phyloP scores from a whole-genome alignment of 805 yeast species.

The Debaryomyces hansenii region DNA sequence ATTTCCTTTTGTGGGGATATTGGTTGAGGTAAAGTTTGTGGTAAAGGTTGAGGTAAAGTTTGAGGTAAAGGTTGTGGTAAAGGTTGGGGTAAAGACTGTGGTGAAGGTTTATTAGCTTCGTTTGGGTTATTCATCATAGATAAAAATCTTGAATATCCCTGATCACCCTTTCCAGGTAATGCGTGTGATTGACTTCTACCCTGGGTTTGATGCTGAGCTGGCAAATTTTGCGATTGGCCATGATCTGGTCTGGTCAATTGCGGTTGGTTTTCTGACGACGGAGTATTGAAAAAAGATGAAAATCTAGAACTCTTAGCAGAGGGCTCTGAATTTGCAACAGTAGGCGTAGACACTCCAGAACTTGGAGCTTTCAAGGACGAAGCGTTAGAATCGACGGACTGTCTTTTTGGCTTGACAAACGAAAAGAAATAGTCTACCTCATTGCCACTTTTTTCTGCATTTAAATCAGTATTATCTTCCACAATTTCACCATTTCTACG shows the following conservation, averaged over 20 bases:
- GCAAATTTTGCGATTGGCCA: constrained; percentile 8
- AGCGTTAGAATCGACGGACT: constrained; percentile 3
- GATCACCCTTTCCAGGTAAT: constrained; percentile 1
- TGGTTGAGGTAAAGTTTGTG: constrained; percentile 7
- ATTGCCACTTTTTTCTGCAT: constrained; percentile 26
- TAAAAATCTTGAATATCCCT: constrained; percentile 1
- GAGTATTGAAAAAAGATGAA: constrained; percentile 32
- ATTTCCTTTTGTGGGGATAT: constrained; percentile 1
- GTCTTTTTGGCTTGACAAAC: constrained; percentile 33
- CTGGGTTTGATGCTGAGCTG: background rate
- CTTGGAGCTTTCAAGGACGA: constrained; percentile 5
- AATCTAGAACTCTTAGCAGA: constrained; percentile 34
- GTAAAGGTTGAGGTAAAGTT: background rate
- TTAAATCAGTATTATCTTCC: constrained; percentile 12
- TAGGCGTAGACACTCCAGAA: constrained; percentile 4
- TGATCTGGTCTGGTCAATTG: constrained; percentile 1
- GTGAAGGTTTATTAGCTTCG: background rate
- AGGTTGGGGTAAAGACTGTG: background rate
- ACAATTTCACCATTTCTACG: constrained; percentile 42
- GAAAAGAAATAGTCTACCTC: constrained; percentile 46
- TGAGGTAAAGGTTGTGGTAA: background rate
- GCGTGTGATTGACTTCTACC: background rate
- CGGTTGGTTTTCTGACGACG: constrained; percentile 2
- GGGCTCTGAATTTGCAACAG: constrained; percentile 8
- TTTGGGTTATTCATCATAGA: background rate